Base-by-base conservation (phyloP, 1,284 basidiomycete species). In the Boletus albobrunnescens region DNA sequence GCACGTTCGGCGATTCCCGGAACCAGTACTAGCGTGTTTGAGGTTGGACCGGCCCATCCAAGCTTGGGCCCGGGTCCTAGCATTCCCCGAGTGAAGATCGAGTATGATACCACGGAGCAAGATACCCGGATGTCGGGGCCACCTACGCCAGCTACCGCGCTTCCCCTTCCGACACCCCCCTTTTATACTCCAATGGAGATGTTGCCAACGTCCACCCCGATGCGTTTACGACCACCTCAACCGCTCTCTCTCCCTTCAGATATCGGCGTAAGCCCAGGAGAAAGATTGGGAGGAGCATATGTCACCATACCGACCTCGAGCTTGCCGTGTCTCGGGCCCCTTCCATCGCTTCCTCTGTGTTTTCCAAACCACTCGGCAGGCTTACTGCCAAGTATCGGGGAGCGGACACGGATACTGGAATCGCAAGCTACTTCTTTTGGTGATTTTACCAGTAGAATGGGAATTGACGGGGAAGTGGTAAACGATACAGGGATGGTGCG, bases 171-270 rank as follows among this genome's bases (percentile, higher is more conserved):
- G n/a, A 57, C 56, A 13, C 54, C 63, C 30, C 62, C 59, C 3
- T 61, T 65, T 41, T 66, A 63, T 41, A 64, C 61, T 5, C 63
- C 60, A 4, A 64, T 63, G 60, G 63, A 65, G n/a, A 44, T 50
- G 35, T 50, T 51, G 1, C 56, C 51, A 8, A 39, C n/a, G 16
- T 27, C 30, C 13, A 56, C 47, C 1, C 57, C 61, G 20, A 46
- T 59, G 48, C 46, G 27, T 19, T 35, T 16, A 35, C 44, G 41
- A 19, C 50, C 52, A 0, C 47, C 51, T 41, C 51, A 44, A 5
- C 6, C 41, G 6, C 20, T 50, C 6, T 31, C 52, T 7, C 28
- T 36, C 13, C 30, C 60, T 30, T 39, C 51, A 3, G n/a, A 41
- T n/a, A 20, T 28, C 5, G 28, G 39, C 26, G 26, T 8, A 20